Evolutionary conservation across 2,329 filamentous ascomycete species (phyloP).

Genomic region (Orbilia ellipsospora): DNA sequence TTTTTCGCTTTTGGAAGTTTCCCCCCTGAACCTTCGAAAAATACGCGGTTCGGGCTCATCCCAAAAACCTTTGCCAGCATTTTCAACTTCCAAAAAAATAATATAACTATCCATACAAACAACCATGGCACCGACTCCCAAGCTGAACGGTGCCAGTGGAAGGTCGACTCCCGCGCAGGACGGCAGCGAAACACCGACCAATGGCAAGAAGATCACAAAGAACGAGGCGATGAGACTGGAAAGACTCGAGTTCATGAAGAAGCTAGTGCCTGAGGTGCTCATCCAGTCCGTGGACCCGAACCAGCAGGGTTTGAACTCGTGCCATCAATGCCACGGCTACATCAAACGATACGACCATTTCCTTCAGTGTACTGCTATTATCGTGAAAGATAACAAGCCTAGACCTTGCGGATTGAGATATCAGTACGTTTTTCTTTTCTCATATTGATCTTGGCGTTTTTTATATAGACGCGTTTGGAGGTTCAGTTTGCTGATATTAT

Average conservation of each 20-base stretch:
- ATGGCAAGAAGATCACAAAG: conserved; percentile 51
- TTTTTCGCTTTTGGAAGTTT: not conserved
- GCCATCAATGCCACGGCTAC: conserved; percentile 49
- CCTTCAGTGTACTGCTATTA: conserved; percentile 49
- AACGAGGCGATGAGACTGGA: conserved; percentile 51
- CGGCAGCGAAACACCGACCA: conserved; percentile 40
- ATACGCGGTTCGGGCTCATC: no score
- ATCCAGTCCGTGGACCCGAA: conserved; percentile 51
- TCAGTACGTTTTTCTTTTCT: conserved; percentile 33
- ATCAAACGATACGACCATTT: conserved; percentile 54
- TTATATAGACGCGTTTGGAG: conserved; percentile 14
- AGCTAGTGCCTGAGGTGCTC: conserved; percentile 45
- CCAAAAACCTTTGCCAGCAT: not conserved
- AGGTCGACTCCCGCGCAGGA: conserved; percentile 39
- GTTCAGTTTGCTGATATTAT: conserved; percentile 12
- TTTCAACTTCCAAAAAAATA: not conserved
- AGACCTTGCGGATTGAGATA: conserved; percentile 46
- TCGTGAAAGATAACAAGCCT: conserved; percentile 50
- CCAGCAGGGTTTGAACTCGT: conserved; percentile 49
- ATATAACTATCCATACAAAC: not conserved
- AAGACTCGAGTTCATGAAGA: conserved; percentile 50
- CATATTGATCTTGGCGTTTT: not conserved
- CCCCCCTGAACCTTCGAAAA: conserved; percentile 2
- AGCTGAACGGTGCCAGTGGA: conserved; percentile 42
- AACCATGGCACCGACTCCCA: conserved; percentile 49